Evolutionary conservation across 768 basidiomycete genomes (phyloP), one percentile per base, ranked within the genome.

Genomic region (Leccinum rimulosum): DNA sequence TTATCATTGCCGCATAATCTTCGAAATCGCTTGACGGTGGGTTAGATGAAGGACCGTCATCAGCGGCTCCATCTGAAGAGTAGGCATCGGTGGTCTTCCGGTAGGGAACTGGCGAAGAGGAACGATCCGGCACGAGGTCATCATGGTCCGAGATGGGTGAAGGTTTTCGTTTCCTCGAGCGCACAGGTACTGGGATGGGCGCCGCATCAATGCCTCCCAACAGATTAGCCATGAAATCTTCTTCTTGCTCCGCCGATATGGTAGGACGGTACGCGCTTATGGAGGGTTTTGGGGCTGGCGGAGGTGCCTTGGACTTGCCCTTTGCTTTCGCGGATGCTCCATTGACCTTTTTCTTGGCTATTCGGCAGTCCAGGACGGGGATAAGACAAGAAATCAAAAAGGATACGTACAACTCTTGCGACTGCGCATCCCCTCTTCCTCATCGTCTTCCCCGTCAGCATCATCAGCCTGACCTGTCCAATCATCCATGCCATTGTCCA

Each of bases 401-500:
- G 19, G 27, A 64, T 12, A 68, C 79, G 56, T 58, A 80, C 81
- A 62, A 67, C 76, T 80, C 68, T 74, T 79, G 66, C 75, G 79
- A 60, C 64, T 75, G 6, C 56, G 60, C 6, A 52, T n/a, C 25
- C 64, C 59, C 31, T 76, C 74, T 5, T 75, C 75, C 17, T 73
- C 76, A 7, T 85, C 86, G 45, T 83, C 83, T 54, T 84, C 85
- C 9, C 76, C 77, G 14, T 86, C 82, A 7, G 81, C 80, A 50
- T 82, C 79, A 28, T 82, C 79, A 30, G 81, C 79, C 9, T 77
- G 82, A 28, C 80, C 82, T 33, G 82, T 84, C 88, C 93, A 98
- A 68, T 96, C 95, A 59, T 98, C 97, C 86, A 94, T 88, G 5
- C 97, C 97, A 69, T 97, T 93, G 76, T 99, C 97, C 71, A 89